Evolutionary conservation across 2,329 filamentous ascomycete genomes (phyloP).

Genomic region (Pseudogymnoascus sp.): DNA sequence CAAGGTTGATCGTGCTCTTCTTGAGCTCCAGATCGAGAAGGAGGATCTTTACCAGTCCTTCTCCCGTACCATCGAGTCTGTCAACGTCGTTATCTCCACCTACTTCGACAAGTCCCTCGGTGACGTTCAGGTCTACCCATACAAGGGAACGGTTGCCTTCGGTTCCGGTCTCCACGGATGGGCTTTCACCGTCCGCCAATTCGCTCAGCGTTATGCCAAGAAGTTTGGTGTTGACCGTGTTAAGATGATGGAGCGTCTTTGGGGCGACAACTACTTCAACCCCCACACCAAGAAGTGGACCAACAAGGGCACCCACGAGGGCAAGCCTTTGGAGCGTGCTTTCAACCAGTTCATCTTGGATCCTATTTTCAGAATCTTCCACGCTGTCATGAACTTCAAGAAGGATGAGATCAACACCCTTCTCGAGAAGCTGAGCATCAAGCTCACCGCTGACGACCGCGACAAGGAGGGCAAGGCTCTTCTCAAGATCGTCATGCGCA

Average conservation of each 20-base stretch:
- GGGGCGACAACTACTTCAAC: slow-evolving; percentile 99
- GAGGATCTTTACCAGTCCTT: slow-evolving; percentile 99
- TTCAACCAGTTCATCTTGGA: slow-evolving; percentile 99
- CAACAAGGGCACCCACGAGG: slow-evolving; percentile 73
- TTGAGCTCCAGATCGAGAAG: slow-evolving; percentile 97
- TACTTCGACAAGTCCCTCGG: slow-evolving; percentile 95
- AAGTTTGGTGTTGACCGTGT: slow-evolving; percentile 99
- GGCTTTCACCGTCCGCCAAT: slow-evolving; percentile 99
- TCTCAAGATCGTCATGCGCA: slow-evolving; percentile 96
- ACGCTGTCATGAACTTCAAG: slow-evolving; percentile 96
- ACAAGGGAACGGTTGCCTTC: slow-evolving; percentile 96
- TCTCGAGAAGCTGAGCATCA: slow-evolving; percentile 88
- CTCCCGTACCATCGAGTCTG: slow-evolving; percentile 98
- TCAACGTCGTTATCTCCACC: slow-evolving; percentile 99
- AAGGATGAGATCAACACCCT: slow-evolving; percentile 79
- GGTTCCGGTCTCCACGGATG: slow-evolving; percentile 99
- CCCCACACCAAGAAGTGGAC: slow-evolving; percentile 99
- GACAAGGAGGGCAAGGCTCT: slow-evolving; percentile 96
- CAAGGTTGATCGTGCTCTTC: slow-evolving; percentile 99
- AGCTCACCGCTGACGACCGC: slow-evolving; percentile 77
- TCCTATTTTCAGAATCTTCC: slow-evolving; percentile 99
- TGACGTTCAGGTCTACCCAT: slow-evolving; percentile 97
- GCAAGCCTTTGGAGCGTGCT: slow-evolving; percentile 87
- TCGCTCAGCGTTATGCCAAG: slow-evolving; percentile 93
- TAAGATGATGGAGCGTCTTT: slow-evolving; percentile 99